These are phyloP conservation scores for Aurantiochytrium sp. DNA, from an alignment of 108 stramenopile species.

Conservation along the genomic window DNA sequence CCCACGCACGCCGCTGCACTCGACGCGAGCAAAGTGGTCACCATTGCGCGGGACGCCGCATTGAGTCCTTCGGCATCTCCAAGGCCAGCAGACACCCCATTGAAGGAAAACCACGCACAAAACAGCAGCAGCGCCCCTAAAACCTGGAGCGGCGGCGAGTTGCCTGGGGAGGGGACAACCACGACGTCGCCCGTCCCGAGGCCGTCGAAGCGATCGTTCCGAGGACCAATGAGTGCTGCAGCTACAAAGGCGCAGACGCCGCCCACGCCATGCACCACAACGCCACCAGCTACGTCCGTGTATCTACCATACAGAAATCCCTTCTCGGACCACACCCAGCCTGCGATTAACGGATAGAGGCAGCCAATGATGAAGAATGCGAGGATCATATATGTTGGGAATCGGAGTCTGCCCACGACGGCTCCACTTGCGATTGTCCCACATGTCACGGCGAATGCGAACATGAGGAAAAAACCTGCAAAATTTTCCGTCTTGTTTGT, in stretches of 20 bases:
- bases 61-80: background rate
- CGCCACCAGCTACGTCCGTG: background rate
- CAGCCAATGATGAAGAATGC: background rate
- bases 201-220: background rate
- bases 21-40: constrained; percentile 19
- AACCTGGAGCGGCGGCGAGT: background rate
- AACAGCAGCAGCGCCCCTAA: background rate
- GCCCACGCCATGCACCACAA: background rate
- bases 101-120: constrained; percentile 30
- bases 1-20: constrained; percentile 2
- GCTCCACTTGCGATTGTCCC: background rate
- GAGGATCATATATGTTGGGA: background rate
- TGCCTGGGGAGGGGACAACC: background rate
- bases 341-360: background rate
- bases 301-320: background rate
- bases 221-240: background rate
- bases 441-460: background rate
- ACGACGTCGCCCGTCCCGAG: too few species aligned
- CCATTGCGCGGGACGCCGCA: constrained; percentile 22
- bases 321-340: constrained; percentile 3
- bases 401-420: background rate
- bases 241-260: background rate
- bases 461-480: background rate
- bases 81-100: constrained; percentile 11
- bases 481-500: background rate